Base-by-base conservation (phyloP, 2,329 filamentous ascomycete genomes). In the Tricladium varicosporioides region DNA sequence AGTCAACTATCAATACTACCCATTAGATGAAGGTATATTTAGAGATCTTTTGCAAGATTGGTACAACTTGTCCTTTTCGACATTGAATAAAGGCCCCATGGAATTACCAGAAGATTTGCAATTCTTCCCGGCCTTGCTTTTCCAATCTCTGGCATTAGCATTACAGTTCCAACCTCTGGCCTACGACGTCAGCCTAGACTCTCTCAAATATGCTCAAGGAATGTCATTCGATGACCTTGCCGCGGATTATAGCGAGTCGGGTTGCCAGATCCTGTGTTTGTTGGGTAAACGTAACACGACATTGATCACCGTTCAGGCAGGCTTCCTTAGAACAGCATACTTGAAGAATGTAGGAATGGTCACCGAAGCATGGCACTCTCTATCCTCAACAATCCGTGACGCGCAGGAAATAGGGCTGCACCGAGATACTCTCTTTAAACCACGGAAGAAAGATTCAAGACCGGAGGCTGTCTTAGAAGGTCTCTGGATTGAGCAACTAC, bases 161-260 rank as follows among this genome's bases (percentile, higher is more conserved):
- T 69, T 87, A 44, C 72, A 86, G 51, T 75, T 79, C 32, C 72
- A 85, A 19, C 77, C 79, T 0, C 71, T 76, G 2, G 74, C 75
- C 10, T 70, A 76, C 8, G 76, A 81, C 31, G 69, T 76, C 40
- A 76, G 72, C 4, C 82, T 84, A 47, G 78, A 82, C 27, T 74
- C 76, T 1, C 72, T 87, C 48, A 85, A 85, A 67, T 84, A 85
- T 63, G 78, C 80, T 0, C 77, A 75, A 2, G 79, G 76, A 48
- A 84, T 84, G 79, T 79, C 78, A 2, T 83, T 85, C 58, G 81
- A 85, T 66, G 81, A 85, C 50, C 69, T 87, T 18, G 82, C 83
- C 1, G 72, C 74, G 14, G 83, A 85, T 56, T 86, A 85, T 64
- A 85, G 82, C 63, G 82, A 86, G 54, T 78, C 80, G 0, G 81